Conservation (phyloP, 306 rosid genomes). For the Vicia sativa region DNA sequence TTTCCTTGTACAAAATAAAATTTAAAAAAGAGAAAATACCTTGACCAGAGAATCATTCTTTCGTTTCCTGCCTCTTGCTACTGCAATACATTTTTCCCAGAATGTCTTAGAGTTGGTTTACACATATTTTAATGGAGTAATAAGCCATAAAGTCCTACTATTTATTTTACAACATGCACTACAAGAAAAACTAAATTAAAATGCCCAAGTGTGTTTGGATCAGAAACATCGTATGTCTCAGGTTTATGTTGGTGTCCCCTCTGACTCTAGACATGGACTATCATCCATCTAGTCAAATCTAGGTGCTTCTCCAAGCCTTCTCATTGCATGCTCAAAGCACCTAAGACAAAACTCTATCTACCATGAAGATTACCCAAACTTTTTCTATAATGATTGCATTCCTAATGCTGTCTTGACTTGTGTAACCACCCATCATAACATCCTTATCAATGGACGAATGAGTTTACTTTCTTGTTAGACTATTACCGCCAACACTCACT, state of each 20-base stretch:
- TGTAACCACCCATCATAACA: not conserved
- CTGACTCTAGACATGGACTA: not conserved
- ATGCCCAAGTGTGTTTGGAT: slow-evolving; percentile 8
- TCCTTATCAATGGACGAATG: not conserved
- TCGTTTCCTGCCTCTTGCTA: slow-evolving; percentile 60
- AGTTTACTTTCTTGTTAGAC: not conserved
- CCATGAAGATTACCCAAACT: not conserved
- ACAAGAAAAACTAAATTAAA: slow-evolving; percentile 28
- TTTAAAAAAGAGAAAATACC: slow-evolving; percentile 53
- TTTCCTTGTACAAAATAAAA: slow-evolving; percentile 28
- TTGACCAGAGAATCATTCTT: slow-evolving; percentile 56
- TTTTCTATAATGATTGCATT: not conserved
- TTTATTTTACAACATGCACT: slow-evolving; percentile 19
- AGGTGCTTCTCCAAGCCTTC: not conserved
- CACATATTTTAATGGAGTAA: slow-evolving; percentile 17
- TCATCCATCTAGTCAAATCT: not conserved
- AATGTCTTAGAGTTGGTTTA: slow-evolving; percentile 35
- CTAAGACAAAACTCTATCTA: not conserved
- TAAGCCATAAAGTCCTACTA: slow-evolving; percentile 11
- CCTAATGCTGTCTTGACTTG: not conserved
- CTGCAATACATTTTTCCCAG: slow-evolving; percentile 59
- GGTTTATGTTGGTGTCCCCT: slow-evolving; percentile 1
- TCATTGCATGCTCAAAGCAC: not conserved
- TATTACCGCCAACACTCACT: not conserved
- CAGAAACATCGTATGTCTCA: not conserved